phyloP scores from a whole-genome alignment of 1,284 basidiomycete species.

The Ganoderma multipileum region DNA sequence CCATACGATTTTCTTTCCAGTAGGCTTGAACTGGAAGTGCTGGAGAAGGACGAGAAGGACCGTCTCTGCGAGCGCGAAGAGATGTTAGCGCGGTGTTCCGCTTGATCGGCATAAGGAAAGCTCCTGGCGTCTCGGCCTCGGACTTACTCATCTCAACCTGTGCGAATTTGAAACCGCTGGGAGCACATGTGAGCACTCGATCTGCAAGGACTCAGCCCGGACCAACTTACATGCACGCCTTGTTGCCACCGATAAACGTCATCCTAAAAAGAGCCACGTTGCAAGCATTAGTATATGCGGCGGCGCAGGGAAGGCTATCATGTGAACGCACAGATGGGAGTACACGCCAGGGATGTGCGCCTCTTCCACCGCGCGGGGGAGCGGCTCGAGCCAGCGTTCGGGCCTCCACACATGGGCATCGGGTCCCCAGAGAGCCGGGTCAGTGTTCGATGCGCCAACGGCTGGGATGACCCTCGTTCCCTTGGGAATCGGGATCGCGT shows the following conservation, averaged over 20 bases:
- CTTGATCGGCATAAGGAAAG: neutral
- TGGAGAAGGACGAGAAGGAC: slow-evolving; percentile 28
- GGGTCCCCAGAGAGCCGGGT: slow-evolving; percentile 12
- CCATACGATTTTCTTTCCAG: slow-evolving; percentile 27
- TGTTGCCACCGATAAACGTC: slow-evolving; percentile 42
- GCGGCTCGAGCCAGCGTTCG: slow-evolving; percentile 19
- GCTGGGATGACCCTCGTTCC: slow-evolving; percentile 20
- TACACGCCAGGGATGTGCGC: slow-evolving; percentile 20
- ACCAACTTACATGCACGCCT: slow-evolving; percentile 39
- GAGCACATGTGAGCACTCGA: neutral
- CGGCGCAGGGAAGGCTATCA: neutral
- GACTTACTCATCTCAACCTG: slow-evolving; percentile 25
- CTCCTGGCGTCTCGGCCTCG: neutral
- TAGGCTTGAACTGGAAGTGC: slow-evolving; percentile 28
- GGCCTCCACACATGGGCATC: slow-evolving; percentile 16
- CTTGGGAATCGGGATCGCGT: slow-evolving; percentile 18
- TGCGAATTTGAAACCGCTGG: slow-evolving; percentile 26
- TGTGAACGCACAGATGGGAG: slow-evolving; percentile 13
- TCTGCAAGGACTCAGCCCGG: neutral
- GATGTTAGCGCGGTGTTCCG: neutral
- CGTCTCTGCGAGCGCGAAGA: slow-evolving; percentile 20
- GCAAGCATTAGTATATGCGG: neutral
- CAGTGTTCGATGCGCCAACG: slow-evolving; percentile 6
- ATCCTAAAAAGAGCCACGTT: slow-evolving; percentile 33
- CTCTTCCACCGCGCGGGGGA: slow-evolving; percentile 17